Evolutionary conservation across 495 filamentous ascomycete genomes (phyloP).

Genomic region (Hypoxylon lenormandii): DNA sequence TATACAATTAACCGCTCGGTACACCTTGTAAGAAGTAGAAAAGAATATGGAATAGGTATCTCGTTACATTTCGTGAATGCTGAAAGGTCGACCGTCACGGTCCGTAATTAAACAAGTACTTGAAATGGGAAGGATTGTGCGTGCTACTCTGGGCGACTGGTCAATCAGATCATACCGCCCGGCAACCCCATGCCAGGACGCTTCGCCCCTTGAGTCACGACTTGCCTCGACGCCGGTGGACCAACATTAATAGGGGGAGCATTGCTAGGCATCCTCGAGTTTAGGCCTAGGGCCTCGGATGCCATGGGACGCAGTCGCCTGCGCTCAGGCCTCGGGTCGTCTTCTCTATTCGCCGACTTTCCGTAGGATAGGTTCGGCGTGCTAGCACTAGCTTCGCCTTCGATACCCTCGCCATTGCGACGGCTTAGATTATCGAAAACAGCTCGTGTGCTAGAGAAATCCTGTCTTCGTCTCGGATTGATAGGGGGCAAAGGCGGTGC

Average conservation of each 20-base stretch:
- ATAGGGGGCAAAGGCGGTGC: slow-evolving; percentile 75
- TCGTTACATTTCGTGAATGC: slow-evolving; percentile 53
- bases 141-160: slow-evolving; percentile 16
- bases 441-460: slow-evolving; percentile 66
- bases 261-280: slow-evolving; percentile 56
- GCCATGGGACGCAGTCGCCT: slow-evolving; percentile 67
- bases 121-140: slow-evolving; percentile 16
- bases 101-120: slow-evolving; percentile 34
- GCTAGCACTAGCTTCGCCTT: slow-evolving; percentile 36
- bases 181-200: slow-evolving; percentile 51
- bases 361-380: slow-evolving; percentile 41
- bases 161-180: slow-evolving; percentile 59
- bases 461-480: slow-evolving; percentile 73
- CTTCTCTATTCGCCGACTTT: slow-evolving; percentile 55
- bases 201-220: slow-evolving; percentile 50
- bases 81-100: slow-evolving; percentile 30
- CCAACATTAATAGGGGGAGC: slow-evolving; percentile 49
- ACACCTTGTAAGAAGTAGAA: slow-evolving; percentile 20
- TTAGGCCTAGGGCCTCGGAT: slow-evolving; percentile 61
- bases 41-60: slow-evolving; percentile 49
- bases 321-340: slow-evolving; percentile 57
- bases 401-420: slow-evolving; percentile 52
- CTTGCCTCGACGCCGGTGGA: slow-evolving; percentile 51
- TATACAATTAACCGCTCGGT: slow-evolving; percentile 42
- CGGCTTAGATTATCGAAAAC: slow-evolving; percentile 65